phyloP scores from a whole-genome alignment of 192 early-diverging fungal species.

The Lunasporangiospora selenospora region DNA sequence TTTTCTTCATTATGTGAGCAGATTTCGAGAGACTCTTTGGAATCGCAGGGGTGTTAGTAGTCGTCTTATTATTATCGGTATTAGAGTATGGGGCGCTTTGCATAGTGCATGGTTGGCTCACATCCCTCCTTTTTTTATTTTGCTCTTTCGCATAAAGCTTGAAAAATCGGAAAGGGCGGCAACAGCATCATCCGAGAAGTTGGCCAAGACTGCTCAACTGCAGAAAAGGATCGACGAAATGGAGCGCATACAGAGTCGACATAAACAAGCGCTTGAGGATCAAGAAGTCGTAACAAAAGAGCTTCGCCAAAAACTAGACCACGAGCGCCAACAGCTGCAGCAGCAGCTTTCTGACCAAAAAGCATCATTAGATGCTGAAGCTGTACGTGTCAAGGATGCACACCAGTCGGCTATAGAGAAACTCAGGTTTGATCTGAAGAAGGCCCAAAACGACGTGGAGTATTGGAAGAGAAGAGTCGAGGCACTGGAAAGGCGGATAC shows the following conservation, averaged over 20 bases:
- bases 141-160: slow-evolving; percentile 20
- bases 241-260: slow-evolving; percentile 11
- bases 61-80: too few relatives aligned
- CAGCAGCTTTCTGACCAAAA: slow-evolving; percentile 15
- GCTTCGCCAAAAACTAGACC: slow-evolving; percentile 1
- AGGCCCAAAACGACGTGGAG: slow-evolving; percentile 8
- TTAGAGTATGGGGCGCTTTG: too few relatives aligned
- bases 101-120: too few relatives aligned
- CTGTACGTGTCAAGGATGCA: neutral
- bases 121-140: neutral
- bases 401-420: neutral
- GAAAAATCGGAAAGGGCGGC: slow-evolving; percentile 46
- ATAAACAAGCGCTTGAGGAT: slow-evolving; percentile 17
- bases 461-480: slow-evolving; percentile 20
- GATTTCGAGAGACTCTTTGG: too few relatives aligned
- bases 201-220: slow-evolving; percentile 11
- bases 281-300: slow-evolving; percentile 7
- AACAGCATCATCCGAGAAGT: slow-evolving; percentile 12
- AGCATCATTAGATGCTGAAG: slow-evolving; percentile 2
- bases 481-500: slow-evolving; percentile 10
- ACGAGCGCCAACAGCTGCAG: slow-evolving; percentile 8
- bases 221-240: slow-evolving; percentile 40
- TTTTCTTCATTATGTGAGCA: too few relatives aligned
- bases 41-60: too few relatives aligned
- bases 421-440: slow-evolving; percentile 5